These are phyloP conservation scores for Proliferodiscus dingleyae DNA, from an alignment of 2,329 filamentous ascomycete species.

Conservation along the genomic window DNA sequence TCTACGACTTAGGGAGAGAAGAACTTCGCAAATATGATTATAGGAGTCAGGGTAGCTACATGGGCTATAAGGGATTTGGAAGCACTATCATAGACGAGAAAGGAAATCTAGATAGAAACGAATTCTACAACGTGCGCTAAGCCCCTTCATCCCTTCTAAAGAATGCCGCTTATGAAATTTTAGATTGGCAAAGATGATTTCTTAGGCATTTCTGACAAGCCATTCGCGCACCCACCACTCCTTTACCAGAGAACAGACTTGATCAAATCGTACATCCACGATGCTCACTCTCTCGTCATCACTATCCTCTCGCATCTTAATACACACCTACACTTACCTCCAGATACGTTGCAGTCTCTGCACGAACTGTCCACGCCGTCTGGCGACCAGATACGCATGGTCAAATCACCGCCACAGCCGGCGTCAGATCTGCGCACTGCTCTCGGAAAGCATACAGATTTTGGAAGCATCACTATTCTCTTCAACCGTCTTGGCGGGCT, in stretches of 20 bases:
- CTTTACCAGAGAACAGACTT: slow-evolving; percentile 14
- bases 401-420: slow-evolving; percentile 26
- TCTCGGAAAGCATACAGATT: slow-evolving; percentile 35
- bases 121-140: slow-evolving; percentile 30
- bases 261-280: slow-evolving; percentile 19
- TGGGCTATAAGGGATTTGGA: slow-evolving; percentile 25
- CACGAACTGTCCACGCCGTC: slow-evolving; percentile 16
- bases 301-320: slow-evolving; percentile 23
- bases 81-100: slow-evolving; percentile 21
- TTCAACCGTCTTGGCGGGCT: slow-evolving; percentile 37
- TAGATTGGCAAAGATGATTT: slow-evolving; percentile 28
- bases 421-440: slow-evolving; percentile 18
- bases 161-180: not conserved
- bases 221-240: slow-evolving; percentile 22
- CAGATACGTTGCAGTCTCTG: slow-evolving; percentile 15
- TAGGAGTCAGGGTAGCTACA: slow-evolving; percentile 20
- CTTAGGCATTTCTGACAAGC: slow-evolving; percentile 14
- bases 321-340: slow-evolving; percentile 22
- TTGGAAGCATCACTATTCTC: slow-evolving; percentile 36
- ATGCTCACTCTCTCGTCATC: slow-evolving; percentile 18
- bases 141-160: no score
- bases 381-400: slow-evolving; percentile 25
- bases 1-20: slow-evolving; percentile 37
- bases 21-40: slow-evolving; percentile 55
- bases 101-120: slow-evolving; percentile 25